phyloP scores from a whole-genome alignment of 106 monocot genomes.

The Allium fistulosum region DNA sequence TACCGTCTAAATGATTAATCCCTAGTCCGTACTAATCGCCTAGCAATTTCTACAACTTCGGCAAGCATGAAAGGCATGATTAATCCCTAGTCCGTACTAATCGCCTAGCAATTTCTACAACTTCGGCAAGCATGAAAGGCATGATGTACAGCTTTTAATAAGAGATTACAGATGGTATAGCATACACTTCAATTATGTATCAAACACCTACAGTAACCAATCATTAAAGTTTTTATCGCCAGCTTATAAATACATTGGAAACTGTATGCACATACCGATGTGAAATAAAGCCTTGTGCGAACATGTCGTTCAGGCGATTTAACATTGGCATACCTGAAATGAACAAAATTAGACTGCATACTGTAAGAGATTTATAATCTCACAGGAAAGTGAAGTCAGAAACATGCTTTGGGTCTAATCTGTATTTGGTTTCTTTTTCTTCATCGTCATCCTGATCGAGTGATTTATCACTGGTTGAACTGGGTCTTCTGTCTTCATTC shows the following conservation, averaged over 20 bases:
- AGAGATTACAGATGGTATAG: no score
- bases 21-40: no score
- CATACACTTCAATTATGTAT: neutral
- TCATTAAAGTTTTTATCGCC: neutral
- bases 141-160: no score
- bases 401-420: constrained; percentile 84
- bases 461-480: constrained; percentile 68
- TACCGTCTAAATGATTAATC: no score
- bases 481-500: constrained; percentile 64
- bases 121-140: no score
- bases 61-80: no score
- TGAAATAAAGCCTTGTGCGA: constrained; percentile 96
- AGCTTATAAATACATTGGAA: no score
- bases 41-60: no score
- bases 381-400: neutral
- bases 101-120: no score
- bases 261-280: constrained; percentile 54
- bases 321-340: constrained; percentile 95
- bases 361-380: neutral
- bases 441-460: constrained; percentile 76
- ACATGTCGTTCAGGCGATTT: constrained; percentile 93
- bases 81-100: no score
- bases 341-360: no score
- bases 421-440: constrained; percentile 93
- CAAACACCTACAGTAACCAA: neutral